phyloP scores from a whole-genome alignment of 441 rosid genomes.

The Aleurites moluccanus region DNA sequence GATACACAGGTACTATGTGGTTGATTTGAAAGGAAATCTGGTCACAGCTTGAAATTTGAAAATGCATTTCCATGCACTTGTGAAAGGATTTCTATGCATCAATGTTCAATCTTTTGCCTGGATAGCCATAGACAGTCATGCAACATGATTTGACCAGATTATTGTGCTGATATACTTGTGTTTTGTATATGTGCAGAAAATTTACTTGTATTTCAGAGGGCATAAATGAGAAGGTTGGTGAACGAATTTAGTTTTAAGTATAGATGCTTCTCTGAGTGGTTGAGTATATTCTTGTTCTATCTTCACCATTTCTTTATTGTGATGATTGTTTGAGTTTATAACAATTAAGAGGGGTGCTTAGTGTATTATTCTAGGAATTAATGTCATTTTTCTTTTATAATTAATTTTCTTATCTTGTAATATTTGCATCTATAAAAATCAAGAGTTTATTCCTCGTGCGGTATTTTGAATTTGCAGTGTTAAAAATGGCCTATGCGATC shows the following conservation, averaged over 20 bases:
- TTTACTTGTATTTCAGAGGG: constrained; percentile 80
- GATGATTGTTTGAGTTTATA: constrained; percentile 14
- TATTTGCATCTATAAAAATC: neutral
- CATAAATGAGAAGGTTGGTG: constrained; percentile 45
- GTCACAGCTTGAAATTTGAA: neutral
- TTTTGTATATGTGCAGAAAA: constrained; percentile 58
- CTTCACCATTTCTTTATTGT: constrained; percentile 15
- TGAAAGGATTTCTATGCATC: neutral
- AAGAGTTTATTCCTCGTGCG: neutral
- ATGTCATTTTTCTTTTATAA: neutral
- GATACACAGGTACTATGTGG: neutral
- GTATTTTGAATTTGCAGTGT: no score
- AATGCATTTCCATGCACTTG: neutral
- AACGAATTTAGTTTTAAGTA: constrained; percentile 8
- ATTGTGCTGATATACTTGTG: neutral
- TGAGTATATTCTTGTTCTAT: constrained; percentile 29
- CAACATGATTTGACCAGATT: neutral
- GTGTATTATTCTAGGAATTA: constrained; percentile 17
- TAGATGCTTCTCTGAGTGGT: constrained; percentile 10
- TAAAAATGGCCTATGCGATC: no score
- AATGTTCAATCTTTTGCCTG: neutral
- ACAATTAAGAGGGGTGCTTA: constrained; percentile 18
- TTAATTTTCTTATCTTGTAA: neutral
- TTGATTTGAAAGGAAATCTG: neutral
- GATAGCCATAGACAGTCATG: neutral